A percentile compares a stretch with the other conserved stretches of the same genome.
phyloP scores from a whole-genome alignment of 352 stramenopile species.

The Phytophthora pini region DNA sequence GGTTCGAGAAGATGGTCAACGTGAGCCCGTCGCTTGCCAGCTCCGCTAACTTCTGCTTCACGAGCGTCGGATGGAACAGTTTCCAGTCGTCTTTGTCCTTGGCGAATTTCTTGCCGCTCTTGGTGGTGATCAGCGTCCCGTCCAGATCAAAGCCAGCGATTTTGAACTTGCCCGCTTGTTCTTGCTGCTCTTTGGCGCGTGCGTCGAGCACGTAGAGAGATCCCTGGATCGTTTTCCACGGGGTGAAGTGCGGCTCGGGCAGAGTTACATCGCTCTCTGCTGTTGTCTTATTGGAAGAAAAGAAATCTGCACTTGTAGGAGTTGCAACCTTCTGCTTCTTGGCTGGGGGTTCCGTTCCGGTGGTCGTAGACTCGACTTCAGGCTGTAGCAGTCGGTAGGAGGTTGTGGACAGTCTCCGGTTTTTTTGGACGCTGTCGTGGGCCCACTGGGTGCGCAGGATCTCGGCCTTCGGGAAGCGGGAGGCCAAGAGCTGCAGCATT shows the following conservation, averaged over 20 bases:
- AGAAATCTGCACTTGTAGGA: slow-evolving; percentile 11
- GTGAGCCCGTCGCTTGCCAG: slow-evolving; percentile 56
- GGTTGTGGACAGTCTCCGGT: slow-evolving; percentile 37
- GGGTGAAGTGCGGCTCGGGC: slow-evolving; percentile 37
- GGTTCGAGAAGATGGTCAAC: slow-evolving; percentile 85
- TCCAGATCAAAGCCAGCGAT: slow-evolving; percentile 87
- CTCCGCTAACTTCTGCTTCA: slow-evolving; percentile 56
- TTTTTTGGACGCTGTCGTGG: slow-evolving; percentile 41
- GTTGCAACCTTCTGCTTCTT: slow-evolving; percentile 30
- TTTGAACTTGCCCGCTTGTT: slow-evolving; percentile 31
- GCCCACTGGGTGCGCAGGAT: slow-evolving; percentile 54
- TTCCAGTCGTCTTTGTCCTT: slow-evolving; percentile 78
- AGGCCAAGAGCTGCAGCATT: slow-evolving; percentile 20
- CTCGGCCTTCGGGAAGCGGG: slow-evolving; percentile 31
- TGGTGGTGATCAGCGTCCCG: slow-evolving; percentile 83
- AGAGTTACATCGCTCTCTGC: slow-evolving; percentile 1
- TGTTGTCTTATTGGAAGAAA: background rate
- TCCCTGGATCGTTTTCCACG: slow-evolving; percentile 50
- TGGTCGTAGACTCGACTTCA: background rate
- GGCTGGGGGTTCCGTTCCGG: slow-evolving; percentile 6
- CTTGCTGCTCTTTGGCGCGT: slow-evolving; percentile 24
- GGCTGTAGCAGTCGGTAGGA: slow-evolving; percentile 23
- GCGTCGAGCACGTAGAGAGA: slow-evolving; percentile 67
- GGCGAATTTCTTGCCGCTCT: slow-evolving; percentile 85
- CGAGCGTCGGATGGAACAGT: slow-evolving; percentile 67